Evolutionary conservation across 2,329 filamentous ascomycete species (phyloP), one percentile per base, ranked within the genome.

Genomic region (Beauveria medogensis): DNA sequence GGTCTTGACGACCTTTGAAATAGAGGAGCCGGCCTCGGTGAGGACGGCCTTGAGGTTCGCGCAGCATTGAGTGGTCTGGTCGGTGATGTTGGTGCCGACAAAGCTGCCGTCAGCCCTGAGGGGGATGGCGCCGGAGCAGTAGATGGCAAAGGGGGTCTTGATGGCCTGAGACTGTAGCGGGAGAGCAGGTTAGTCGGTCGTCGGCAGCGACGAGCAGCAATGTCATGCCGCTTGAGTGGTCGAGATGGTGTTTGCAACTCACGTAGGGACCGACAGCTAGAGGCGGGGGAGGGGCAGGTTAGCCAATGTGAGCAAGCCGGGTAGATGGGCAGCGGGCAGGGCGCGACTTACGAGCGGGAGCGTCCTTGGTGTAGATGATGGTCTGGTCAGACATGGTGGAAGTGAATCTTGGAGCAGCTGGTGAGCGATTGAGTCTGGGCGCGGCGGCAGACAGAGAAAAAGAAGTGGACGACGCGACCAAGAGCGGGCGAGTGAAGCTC

Each of bases 1-100:
- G 68, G 92, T 89, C 83, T 97, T 96, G 77, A 97, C 90, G 52
- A 96, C 88, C 75, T 87, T 90, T 65, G 84, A 76, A 62, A 97
- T 82, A 57, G 82, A 84, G 24, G 89, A 92, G 59, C 90, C 91
- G 26, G 92, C 91, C 68, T 87, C 91, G 63, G 86, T 83, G 56
- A 97, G 85, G 61, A 97, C 91, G 48, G 90, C 89, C 74, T 88
- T 82, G 70, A 97, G 83, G 77, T 95, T 96, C 75, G 89, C 79
- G 74, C 91, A 80, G 75, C 82, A 85, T 66, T 80, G 78, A 57
- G 76, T 76, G 30, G 84, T 87, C 77, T 85, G 84, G 67, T 92
- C 78, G 70, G 79, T 78, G 66, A 88, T 87, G 68, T 78, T 79
- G 65, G 83, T 84, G 70, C 82, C 76, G 52, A 85, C 68, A 56